Evolutionary conservation across 345 rosid genomes (phyloP).

Genomic region (Eucalyptus paniculata): DNA sequence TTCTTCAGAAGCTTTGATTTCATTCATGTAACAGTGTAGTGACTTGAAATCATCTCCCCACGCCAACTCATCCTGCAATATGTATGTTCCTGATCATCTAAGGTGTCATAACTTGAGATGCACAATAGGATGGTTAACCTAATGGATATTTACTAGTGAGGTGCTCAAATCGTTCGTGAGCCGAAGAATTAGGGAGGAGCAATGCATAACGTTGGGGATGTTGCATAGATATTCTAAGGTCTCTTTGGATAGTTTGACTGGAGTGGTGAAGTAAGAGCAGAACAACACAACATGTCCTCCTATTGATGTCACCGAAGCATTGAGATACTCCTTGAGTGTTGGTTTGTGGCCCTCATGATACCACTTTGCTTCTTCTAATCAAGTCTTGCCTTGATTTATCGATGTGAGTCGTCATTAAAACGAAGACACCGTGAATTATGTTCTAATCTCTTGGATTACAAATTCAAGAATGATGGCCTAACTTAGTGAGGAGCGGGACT

Average conservation of each 20-base stretch:
- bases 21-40: slow-evolving; percentile 3
- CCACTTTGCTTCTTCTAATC: slow-evolving; percentile 3
- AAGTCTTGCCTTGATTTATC: not conserved
- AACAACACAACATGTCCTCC: not conserved
- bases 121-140: not conserved
- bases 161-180: not conserved
- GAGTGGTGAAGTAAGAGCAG: not conserved
- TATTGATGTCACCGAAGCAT: not conserved
- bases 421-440: not conserved
- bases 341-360: not conserved
- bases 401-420: not conserved
- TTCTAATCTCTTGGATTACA: not conserved
- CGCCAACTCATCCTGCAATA: not conserved
- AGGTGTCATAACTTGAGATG: not conserved
- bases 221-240: not conserved
- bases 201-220: not conserved
- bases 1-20: not conserved
- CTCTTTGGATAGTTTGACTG: not conserved
- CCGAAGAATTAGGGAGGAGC: not conserved
- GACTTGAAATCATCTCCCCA: not conserved
- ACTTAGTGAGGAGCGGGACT: not conserved
- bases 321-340: not conserved
- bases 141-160: not conserved
- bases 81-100: not conserved
- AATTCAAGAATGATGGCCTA: not conserved